Evolutionary conservation across 2,329 filamentous ascomycete genomes (phyloP), one percentile per base, ranked within the genome.

Genomic region (Delphinella strobiligena): DNA sequence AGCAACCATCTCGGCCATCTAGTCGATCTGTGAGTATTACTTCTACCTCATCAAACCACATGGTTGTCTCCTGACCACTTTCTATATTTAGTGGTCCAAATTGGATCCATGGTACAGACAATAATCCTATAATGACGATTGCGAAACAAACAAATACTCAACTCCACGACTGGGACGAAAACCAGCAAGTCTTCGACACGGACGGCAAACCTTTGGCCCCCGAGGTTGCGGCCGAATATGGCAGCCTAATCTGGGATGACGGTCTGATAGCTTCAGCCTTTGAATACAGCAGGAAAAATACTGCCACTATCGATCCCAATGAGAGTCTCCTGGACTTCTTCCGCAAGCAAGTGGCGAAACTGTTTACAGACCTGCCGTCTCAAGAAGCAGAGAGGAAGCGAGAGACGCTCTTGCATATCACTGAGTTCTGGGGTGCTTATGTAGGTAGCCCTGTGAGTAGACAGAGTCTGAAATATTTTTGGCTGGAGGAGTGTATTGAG

Each of bases 81-180:
- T n/a, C n/a, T n/a, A n/a, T n/a, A n/a, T n/a, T n/a, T n/a, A 77
- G 72, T 22, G 82, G 82, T 1, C 78, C 81, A n/a, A 87, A 86
- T 50, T 87, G 81, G 81, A 83, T 87, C 37, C 81, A 87, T 44
- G 81, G 82, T 24, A 83, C 78, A 4, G 64, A 73, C 1, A 67
- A 78, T 45, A 87, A 86, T 51, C 78, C 81, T 0, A 81, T 85
- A 12, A 56, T 80, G 30, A 74, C 80, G 32, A 62, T 86, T 14
- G 80, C 78, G 10, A 71, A 69, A 47, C 62, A 72, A 45, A 83
- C 78, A 0, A 61, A 66, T 1, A 83, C 72, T 0, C 47, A 57
- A 8, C 59, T 69, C 2, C 63, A 71, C 51, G 65, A 63, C 33
- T 72, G 69, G 56, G 74, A 78, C 34, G 65, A 67, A 5, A 63